Percentiles rank a stretch among this genome's conserved stretches.
These are phyloP conservation scores for Aschersonia sp. DNA, from an alignment of 2,329 filamentous ascomycete genomes.

Conservation along the genomic window DNA sequence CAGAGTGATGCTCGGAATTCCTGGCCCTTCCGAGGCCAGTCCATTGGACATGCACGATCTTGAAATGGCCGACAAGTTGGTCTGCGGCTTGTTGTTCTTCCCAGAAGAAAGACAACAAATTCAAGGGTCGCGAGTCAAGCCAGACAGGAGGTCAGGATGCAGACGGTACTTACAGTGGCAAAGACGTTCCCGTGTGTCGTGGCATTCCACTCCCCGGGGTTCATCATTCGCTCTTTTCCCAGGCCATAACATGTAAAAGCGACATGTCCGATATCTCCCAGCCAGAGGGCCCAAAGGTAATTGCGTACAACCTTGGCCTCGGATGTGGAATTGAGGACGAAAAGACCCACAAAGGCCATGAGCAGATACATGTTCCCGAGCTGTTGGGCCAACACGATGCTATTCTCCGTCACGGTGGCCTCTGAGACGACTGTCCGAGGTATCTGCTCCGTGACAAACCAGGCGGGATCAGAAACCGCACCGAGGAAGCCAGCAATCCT, in stretches of 20 bases:
- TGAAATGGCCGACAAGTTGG: no score
- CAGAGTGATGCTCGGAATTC: neutral
- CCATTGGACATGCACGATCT: no score
- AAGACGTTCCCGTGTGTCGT: conserved; percentile 64
- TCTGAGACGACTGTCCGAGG: conserved; percentile 18
- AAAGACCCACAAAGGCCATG: conserved; percentile 48
- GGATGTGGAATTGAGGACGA: conserved; percentile 46
- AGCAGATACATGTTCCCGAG: conserved; percentile 58
- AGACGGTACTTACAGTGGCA: conserved; percentile 34
- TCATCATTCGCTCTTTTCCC: conserved; percentile 36
- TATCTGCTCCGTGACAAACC: conserved; percentile 51
- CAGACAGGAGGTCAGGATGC: neutral
- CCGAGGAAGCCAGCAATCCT: conserved; percentile 46
- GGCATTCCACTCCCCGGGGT: conserved; percentile 48
- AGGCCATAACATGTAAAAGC: conserved; percentile 44
- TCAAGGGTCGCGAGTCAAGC: no score
- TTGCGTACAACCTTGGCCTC: conserved; percentile 52
- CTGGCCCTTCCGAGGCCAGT: neutral
- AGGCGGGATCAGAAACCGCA: conserved; percentile 39
- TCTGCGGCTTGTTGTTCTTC: no score
- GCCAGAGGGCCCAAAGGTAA: conserved; percentile 51
- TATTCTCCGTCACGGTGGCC: conserved; percentile 21
- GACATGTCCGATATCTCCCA: conserved; percentile 55
- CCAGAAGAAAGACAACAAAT: no score
- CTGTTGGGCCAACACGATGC: conserved; percentile 47